These are phyloP conservation scores for Cutaneotrichosporon sp. DNA, from an alignment of 1,284 basidiomycete genomes.

Conservation along the genomic window DNA sequence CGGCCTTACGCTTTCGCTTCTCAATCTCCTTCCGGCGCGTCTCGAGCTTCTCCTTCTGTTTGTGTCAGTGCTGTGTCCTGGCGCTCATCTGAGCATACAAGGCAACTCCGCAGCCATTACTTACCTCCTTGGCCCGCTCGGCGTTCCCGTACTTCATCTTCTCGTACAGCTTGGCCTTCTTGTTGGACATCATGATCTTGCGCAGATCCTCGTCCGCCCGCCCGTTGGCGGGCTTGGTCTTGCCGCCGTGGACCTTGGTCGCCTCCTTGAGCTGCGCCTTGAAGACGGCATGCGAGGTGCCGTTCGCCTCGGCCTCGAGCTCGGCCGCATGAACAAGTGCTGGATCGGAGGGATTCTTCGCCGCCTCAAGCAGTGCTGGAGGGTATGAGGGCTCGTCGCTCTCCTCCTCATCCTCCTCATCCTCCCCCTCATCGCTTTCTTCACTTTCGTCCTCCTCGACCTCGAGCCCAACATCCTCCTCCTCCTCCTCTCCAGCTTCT, in stretches of 20 bases:
- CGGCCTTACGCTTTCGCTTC: conserved; percentile 56
- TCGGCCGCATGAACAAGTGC: conserved; percentile 81
- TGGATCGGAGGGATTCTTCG: conserved; percentile 58
- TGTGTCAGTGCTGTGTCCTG: neutral
- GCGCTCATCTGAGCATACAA: too few relatives aligned
- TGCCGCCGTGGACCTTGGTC: conserved; percentile 52
- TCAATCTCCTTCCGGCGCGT: conserved; percentile 58
- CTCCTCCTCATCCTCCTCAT: conserved; percentile 44
- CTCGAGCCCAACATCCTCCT: conserved; percentile 40
- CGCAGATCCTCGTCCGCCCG: conserved; percentile 79
- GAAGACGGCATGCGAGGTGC: conserved; percentile 77
- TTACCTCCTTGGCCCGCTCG: conserved; percentile 74
- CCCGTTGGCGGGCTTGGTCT: conserved; percentile 30
- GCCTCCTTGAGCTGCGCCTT: conserved; percentile 72
- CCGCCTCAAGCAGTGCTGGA: conserved; percentile 56
- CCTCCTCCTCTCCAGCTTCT: conserved; percentile 36
- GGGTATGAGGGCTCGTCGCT: conserved; percentile 45
- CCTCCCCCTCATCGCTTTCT: conserved; percentile 39
- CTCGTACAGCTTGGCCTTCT: conserved; percentile 91
- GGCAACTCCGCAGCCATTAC: too few relatives aligned
- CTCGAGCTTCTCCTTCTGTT: conserved; percentile 59
- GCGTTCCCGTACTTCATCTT: conserved; percentile 86
- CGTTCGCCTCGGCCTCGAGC: conserved; percentile 85
- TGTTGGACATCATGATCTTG: conserved; percentile 98
- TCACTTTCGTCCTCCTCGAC: conserved; percentile 45